These are phyloP conservation scores for Sugiyamaella xylanicola DNA, from an alignment of 1,139 yeast species.

Conservation along the genomic window DNA sequence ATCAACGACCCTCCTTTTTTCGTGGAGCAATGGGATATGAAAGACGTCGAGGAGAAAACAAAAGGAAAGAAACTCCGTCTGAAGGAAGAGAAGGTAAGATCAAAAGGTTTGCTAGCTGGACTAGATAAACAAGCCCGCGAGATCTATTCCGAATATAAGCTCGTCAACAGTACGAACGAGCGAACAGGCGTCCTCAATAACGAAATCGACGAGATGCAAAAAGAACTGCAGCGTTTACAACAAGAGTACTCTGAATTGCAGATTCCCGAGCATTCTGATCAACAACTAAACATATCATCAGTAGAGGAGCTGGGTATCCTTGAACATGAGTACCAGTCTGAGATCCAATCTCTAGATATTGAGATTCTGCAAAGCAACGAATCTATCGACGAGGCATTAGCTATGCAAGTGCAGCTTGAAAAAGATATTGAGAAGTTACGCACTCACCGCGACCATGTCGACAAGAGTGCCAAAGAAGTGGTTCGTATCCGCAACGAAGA, in stretches of 20 bases:
- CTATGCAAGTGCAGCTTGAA: conserved; percentile 45
- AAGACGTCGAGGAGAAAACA: conserved; percentile 38
- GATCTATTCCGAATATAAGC: conserved; percentile 23
- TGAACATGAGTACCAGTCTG: conserved; percentile 18
- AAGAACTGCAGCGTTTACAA: conserved; percentile 32
- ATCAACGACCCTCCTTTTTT: conserved; percentile 43
- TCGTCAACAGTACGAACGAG: conserved; percentile 17
- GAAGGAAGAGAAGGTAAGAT: conserved; percentile 28
- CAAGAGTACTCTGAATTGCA: conserved; percentile 26
- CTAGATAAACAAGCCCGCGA: conserved; percentile 23
- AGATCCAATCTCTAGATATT: conserved; percentile 52
- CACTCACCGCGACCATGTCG: conserved; percentile 18
- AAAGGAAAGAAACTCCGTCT: conserved; percentile 37
- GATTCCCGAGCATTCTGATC: conserved; percentile 30
- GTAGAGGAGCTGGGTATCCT: conserved; percentile 33
- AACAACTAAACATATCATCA: conserved; percentile 34
- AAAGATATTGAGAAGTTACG: conserved; percentile 34
- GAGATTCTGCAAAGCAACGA: conserved; percentile 29
- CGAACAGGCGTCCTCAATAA: conserved; percentile 24
- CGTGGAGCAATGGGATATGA: conserved; percentile 40
- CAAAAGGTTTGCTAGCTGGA: conserved; percentile 11
- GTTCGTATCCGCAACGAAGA: conserved; percentile 24
- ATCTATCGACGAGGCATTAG: conserved; percentile 14
- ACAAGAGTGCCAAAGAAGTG: conserved; percentile 24
- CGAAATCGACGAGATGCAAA: conserved; percentile 36